Evolutionary conservation across 192 early-diverging fungal species (phyloP).

Genomic region (Linnemannia elongata): DNA sequence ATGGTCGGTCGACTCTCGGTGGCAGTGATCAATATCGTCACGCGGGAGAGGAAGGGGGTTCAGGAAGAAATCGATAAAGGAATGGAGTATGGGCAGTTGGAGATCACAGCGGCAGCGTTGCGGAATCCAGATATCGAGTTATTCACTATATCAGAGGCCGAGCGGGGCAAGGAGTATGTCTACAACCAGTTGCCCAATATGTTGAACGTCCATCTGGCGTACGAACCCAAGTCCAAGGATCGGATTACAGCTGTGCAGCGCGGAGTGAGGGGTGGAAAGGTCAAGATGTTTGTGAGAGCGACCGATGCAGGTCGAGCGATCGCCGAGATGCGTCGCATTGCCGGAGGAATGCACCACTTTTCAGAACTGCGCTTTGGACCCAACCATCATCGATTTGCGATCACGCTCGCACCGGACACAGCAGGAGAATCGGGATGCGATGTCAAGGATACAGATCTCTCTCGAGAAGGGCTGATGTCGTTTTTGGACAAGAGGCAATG

Average conservation of each 20-base stretch:
- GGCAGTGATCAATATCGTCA: background rate
- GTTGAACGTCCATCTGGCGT: background rate
- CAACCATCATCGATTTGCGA: background rate
- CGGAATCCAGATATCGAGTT: background rate
- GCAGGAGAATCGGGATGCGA: background rate
- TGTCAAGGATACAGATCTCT: background rate
- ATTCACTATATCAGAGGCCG: background rate
- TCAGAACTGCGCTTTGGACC: background rate
- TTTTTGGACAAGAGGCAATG: background rate
- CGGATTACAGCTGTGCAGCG: background rate
- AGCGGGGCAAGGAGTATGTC: background rate
- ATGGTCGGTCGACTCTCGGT: background rate
- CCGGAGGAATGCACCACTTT: background rate
- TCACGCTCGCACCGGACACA: background rate
- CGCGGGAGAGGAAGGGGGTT: background rate
- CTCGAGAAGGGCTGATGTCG: background rate
- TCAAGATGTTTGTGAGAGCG: background rate
- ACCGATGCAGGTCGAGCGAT: background rate
- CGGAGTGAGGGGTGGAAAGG: background rate
- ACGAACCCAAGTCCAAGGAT: background rate
- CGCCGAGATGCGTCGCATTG: background rate
- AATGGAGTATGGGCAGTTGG: background rate
- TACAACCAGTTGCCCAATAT: background rate
- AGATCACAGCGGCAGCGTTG: background rate
- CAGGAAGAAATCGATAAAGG: background rate